Evolutionary conservation across 768 basidiomycete species (phyloP).

Genomic region (Amanita thiersii): DNA sequence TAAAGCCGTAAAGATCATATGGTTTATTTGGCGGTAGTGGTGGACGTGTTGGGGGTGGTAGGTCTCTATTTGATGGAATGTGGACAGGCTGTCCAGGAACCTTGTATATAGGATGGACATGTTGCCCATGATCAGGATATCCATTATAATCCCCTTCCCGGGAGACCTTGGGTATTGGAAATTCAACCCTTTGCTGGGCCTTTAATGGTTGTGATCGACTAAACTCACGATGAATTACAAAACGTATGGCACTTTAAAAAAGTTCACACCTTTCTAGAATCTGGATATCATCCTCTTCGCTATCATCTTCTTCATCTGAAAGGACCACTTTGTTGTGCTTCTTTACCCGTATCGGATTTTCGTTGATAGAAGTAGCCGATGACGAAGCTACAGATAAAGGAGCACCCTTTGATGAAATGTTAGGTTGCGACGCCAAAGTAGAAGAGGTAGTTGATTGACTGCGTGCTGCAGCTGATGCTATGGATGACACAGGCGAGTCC

Average conservation of each 20-base stretch:
- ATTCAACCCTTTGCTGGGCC: too few species aligned
- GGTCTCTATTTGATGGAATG: constrained; percentile 26
- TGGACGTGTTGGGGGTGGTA: constrained; percentile 11
- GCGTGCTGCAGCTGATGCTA: not conserved
- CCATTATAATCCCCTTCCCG: constrained; percentile 2
- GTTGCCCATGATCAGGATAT: constrained; percentile 11
- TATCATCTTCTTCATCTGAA: constrained; percentile 31
- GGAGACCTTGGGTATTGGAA: too few species aligned
- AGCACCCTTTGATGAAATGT: not conserved
- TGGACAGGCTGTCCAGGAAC: constrained; percentile 19
- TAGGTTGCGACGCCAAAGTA: constrained; percentile 9
- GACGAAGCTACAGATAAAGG: not conserved
- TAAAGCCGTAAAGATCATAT: constrained; percentile 20
- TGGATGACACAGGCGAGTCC: constrained; percentile 14
- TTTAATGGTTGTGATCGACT: too few species aligned
- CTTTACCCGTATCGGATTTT: not conserved
- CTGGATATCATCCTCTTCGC: too few species aligned
- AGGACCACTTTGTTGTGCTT: constrained; percentile 21
- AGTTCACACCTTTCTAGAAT: too few species aligned
- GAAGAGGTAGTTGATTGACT: constrained; percentile 7
- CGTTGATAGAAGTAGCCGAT: too few species aligned
- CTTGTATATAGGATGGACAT: constrained; percentile 10
- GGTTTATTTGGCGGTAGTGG: constrained; percentile 18
- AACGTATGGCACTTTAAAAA: too few species aligned
- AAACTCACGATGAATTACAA: too few species aligned